phyloP scores from a whole-genome alignment of 768 basidiomycete genomes.

The Tephrocybe sp. region DNA sequence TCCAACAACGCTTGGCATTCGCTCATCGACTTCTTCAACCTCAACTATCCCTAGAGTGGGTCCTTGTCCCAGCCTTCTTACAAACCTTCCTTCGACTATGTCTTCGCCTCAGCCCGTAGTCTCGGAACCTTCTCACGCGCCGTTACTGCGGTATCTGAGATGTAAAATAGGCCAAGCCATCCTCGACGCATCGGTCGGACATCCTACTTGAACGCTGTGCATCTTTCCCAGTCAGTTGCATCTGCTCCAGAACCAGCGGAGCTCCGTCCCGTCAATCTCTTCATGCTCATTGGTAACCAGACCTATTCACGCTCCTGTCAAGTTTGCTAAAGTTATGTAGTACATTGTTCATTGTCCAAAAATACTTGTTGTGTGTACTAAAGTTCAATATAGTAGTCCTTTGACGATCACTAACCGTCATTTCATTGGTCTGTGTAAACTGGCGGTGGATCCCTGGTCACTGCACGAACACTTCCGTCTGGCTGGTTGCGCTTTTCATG shows the following conservation, averaged over 20 bases:
- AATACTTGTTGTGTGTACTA: background rate
- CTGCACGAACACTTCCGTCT: slow-evolving; percentile 7
- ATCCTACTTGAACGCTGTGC: slow-evolving; percentile 5
- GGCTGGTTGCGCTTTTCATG: slow-evolving; percentile 13
- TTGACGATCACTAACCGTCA: background rate
- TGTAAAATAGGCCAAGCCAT: slow-evolving; percentile 23
- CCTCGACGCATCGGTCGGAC: slow-evolving; percentile 10
- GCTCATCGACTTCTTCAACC: background rate
- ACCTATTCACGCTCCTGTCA: too few species aligned
- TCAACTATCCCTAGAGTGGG: background rate
- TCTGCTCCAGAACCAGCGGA: slow-evolving; percentile 5
- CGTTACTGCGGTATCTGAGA: slow-evolving; percentile 24
- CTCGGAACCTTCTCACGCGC: slow-evolving; percentile 15
- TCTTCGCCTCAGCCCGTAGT: background rate
- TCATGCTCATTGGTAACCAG: too few species aligned
- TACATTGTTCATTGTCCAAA: too few species aligned
- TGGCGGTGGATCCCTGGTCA: slow-evolving; percentile 16
- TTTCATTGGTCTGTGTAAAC: slow-evolving; percentile 5
- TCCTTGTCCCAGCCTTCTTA: slow-evolving; percentile 7
- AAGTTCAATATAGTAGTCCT: background rate
- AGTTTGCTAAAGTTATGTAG: too few species aligned
- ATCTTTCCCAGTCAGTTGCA: background rate
- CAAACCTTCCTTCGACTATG: slow-evolving; percentile 3
- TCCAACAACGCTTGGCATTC: slow-evolving; percentile 1
- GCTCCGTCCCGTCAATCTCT: slow-evolving; percentile 1